Evolutionary conservation across 768 basidiomycete species (phyloP).

Genomic region (Neoboletus subvelutipes): DNA sequence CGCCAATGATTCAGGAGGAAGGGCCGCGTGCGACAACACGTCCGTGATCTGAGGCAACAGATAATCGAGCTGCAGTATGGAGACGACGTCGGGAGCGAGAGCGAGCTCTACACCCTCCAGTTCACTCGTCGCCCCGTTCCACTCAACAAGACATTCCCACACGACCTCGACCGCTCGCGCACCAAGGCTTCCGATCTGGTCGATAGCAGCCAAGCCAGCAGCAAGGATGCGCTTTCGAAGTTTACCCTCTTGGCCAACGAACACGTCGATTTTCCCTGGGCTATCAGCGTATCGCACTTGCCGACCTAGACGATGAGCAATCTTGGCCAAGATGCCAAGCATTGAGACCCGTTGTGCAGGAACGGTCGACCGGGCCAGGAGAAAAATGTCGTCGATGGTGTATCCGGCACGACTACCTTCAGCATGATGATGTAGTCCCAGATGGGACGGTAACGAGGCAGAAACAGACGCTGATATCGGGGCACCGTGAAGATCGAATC

Average conservation of each 20-base stretch:
- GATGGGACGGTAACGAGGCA: constrained; percentile 68
- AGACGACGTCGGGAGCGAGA: constrained; percentile 19
- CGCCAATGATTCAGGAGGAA: constrained; percentile 47
- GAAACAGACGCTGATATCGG: constrained; percentile 59
- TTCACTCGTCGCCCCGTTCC: constrained; percentile 40
- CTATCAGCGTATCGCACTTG: constrained; percentile 8
- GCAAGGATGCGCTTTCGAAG: constrained; percentile 64
- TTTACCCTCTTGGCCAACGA: constrained; percentile 36
- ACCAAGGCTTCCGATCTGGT: constrained; percentile 65
- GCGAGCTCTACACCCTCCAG: constrained; percentile 46
- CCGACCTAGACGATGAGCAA: constrained; percentile 41
- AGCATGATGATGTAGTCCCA: constrained; percentile 91
- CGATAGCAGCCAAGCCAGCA: constrained; percentile 64
- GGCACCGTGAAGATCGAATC: constrained; percentile 77
- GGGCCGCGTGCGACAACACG: constrained; percentile 38
- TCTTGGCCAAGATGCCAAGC: constrained; percentile 66
- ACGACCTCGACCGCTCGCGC: constrained; percentile 66
- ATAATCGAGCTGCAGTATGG: constrained; percentile 35
- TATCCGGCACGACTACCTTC: constrained; percentile 78
- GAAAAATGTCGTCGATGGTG: constrained; percentile 81
- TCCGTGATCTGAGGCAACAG: constrained; percentile 52
- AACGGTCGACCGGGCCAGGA: constrained; percentile 77
- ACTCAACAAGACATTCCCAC: constrained; percentile 73
- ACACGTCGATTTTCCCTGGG: constrained; percentile 5
- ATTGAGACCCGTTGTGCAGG: constrained; percentile 82